These are phyloP conservation scores for Trametes sp. DNA, from an alignment of 1,284 basidiomycete species.

Conservation along the genomic window DNA sequence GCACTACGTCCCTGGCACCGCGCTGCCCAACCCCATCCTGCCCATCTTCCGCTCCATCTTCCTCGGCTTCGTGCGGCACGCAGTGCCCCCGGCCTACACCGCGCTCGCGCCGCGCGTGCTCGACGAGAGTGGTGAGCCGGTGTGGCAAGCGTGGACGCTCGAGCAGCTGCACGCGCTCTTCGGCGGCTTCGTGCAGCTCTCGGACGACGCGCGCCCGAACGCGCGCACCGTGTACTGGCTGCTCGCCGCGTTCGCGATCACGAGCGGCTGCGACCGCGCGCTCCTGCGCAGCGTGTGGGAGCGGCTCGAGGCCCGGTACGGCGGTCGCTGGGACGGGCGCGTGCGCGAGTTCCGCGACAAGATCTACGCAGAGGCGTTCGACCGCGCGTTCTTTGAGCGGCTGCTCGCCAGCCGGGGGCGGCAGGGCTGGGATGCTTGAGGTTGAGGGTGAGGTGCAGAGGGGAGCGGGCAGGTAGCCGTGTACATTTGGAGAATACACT, in stretches of 20 bases:
- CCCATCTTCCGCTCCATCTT: slow-evolving; percentile 77
- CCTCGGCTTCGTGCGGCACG: slow-evolving; percentile 77
- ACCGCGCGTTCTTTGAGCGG: slow-evolving; percentile 24
- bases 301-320: slow-evolving; percentile 61
- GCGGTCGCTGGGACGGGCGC: slow-evolving; percentile 56
- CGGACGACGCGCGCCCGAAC: slow-evolving; percentile 50
- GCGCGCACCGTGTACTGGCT: slow-evolving; percentile 67
- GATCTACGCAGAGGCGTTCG: slow-evolving; percentile 34
- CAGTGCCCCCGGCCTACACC: slow-evolving; percentile 1
- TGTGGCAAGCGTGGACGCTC: slow-evolving; percentile 55
- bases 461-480: background rate
- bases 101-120: background rate
- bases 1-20: slow-evolving; percentile 5
- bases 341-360: slow-evolving; percentile 44
- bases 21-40: slow-evolving; percentile 27
- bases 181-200: slow-evolving; percentile 61
- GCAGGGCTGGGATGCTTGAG: slow-evolving; percentile 7
- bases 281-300: slow-evolving; percentile 62
- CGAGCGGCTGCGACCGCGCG: slow-evolving; percentile 56
- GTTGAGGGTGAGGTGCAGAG: background rate
- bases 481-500: slow-evolving; percentile 19
- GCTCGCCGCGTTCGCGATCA: slow-evolving; percentile 64
- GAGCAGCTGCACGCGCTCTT: slow-evolving; percentile 64
- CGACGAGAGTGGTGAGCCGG: background rate
- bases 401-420: slow-evolving; percentile 16